phyloP scores from a whole-genome alignment of 1,139 yeast genomes.

The Candida tetrigidarum region DNA sequence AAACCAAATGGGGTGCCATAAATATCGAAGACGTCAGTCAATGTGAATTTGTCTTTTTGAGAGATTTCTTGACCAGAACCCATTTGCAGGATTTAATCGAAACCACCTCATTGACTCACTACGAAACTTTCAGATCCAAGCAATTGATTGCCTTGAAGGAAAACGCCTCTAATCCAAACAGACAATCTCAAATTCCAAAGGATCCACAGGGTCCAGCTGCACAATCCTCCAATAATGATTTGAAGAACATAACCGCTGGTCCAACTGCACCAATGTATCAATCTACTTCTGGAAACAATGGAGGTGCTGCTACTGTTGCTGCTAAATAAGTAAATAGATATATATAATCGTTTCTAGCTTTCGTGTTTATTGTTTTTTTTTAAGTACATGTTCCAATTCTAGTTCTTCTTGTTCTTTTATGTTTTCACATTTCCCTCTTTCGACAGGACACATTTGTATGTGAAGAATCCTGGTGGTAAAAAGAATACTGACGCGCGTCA shows the following conservation, averaged over 20 bases:
- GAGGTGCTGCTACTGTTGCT: slow-evolving; percentile 5
- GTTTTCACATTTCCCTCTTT: too few species aligned
- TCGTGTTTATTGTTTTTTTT: slow-evolving; percentile 1
- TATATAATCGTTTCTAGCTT: too few species aligned
- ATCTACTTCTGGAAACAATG: not conserved
- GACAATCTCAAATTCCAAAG: slow-evolving; percentile 26
- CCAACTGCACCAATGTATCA: slow-evolving; percentile 12
- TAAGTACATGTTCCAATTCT: not conserved
- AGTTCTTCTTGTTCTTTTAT: not conserved
- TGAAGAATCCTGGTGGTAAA: too few species aligned
- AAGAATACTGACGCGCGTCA: not conserved
- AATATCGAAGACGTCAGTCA: slow-evolving; percentile 93
- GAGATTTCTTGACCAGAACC: slow-evolving; percentile 94
- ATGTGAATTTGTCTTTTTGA: slow-evolving; percentile 91
- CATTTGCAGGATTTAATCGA: slow-evolving; percentile 96
- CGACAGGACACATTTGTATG: too few species aligned
- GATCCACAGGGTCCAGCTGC: slow-evolving; percentile 11
- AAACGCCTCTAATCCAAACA: slow-evolving; percentile 59
- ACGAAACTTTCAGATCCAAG: slow-evolving; percentile 91
- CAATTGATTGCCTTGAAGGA: slow-evolving; percentile 95
- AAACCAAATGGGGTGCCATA: slow-evolving; percentile 91
- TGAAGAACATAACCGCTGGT: slow-evolving; percentile 5
- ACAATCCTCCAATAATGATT: slow-evolving; percentile 9
- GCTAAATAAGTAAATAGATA: slow-evolving; percentile 5
- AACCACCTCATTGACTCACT: slow-evolving; percentile 85